Percentiles rank a stretch among this genome's conserved stretches.
Conservation (phyloP, 345 rosid species). For the Dimocarpus longan region DNA sequence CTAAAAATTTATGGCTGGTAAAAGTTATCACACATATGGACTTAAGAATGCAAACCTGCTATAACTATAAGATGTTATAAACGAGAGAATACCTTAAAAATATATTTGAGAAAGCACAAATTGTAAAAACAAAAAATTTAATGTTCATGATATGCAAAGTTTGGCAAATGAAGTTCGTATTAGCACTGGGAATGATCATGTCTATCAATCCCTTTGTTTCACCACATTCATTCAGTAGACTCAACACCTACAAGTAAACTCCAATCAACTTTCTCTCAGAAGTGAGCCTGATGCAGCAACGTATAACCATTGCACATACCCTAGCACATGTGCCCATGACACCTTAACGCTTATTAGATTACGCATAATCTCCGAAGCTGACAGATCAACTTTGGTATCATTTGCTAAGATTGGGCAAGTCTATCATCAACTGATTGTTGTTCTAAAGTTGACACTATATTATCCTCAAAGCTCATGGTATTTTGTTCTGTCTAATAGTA, state of each 20-base stretch:
- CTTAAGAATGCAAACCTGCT: no score
- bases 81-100: neutral
- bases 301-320: neutral
- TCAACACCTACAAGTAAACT: neutral
- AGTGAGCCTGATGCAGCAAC: neutral
- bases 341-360: neutral
- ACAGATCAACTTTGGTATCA: neutral
- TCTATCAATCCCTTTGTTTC: no score
- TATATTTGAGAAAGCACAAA: neutral
- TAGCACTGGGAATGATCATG: neutral
- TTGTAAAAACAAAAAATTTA: no score
- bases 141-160: neutral
- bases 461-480: neutral
- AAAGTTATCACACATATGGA: no score
- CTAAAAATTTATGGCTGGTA: no score
- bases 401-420: neutral
- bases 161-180: neutral
- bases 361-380: neutral
- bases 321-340: neutral
- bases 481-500: neutral
- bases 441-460: neutral
- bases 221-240: neutral
- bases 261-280: neutral
- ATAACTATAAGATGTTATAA: neutral
- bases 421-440: neutral